These are phyloP conservation scores for Salix brachista DNA, from an alignment of 345 rosid genomes.

Conservation along the genomic window DNA sequence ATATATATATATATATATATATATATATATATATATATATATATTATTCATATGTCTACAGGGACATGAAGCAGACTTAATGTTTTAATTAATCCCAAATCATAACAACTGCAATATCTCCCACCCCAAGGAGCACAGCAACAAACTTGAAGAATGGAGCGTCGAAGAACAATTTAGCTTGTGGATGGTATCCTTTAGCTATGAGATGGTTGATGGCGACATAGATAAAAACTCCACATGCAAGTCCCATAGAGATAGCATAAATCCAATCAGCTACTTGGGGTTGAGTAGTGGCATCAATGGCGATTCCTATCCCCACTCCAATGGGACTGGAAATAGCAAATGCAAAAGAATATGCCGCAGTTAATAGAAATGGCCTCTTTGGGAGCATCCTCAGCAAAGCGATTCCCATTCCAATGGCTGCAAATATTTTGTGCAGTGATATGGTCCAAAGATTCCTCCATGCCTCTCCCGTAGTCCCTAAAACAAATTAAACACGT, in stretches of 20 bases:
- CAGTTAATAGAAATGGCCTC: slow-evolving; percentile 64
- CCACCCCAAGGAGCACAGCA: slow-evolving; percentile 67
- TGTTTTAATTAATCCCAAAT: slow-evolving; percentile 58
- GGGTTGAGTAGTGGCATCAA: slow-evolving; percentile 71
- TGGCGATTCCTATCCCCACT: slow-evolving; percentile 77
- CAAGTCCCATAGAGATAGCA: slow-evolving; percentile 75
- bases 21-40: no score
- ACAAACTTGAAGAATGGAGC: slow-evolving; percentile 66
- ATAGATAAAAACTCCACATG: slow-evolving; percentile 79
- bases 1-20: no score
- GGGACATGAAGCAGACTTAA: no score
- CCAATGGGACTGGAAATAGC: slow-evolving; percentile 55
- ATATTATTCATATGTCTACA: no score
- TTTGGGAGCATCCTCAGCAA: slow-evolving; percentile 68
- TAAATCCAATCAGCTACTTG: slow-evolving; percentile 59
- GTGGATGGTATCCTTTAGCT: slow-evolving; percentile 70
- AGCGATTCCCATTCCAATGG: slow-evolving; percentile 86
- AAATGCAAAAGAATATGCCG: slow-evolving; percentile 67
- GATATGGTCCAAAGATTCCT: slow-evolving; percentile 82
- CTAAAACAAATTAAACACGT: slow-evolving; percentile 19
- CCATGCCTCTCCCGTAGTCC: slow-evolving; percentile 61
- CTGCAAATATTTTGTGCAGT: slow-evolving; percentile 78
- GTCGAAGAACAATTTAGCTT: slow-evolving; percentile 41
- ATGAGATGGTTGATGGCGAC: slow-evolving; percentile 86
- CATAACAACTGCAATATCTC: slow-evolving; percentile 69